Conservation (phyloP, 257 asterid genomes). For the Jacaranda mimosifolia region DNA sequence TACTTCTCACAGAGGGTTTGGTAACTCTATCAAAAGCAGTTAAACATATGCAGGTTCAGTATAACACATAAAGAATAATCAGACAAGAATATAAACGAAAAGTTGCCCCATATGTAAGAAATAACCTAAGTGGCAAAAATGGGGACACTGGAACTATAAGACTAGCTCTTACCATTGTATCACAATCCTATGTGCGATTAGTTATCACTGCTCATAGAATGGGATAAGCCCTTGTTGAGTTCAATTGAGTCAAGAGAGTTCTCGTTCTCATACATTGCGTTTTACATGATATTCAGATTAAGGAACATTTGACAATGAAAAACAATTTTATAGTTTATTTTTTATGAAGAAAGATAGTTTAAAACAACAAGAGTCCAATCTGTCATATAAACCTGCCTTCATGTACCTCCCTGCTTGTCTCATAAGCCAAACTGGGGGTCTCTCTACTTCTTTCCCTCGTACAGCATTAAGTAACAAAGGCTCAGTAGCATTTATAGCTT, state of each 20-base stretch:
- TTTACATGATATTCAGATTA: not conserved
- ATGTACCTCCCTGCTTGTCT: constrained; percentile 99
- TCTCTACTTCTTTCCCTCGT: constrained; percentile 88
- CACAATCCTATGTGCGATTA: not conserved
- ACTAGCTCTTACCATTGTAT: not conserved
- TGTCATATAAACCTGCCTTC: constrained; percentile 90
- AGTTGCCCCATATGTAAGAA: too few species aligned
- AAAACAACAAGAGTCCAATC: constrained; percentile 23
- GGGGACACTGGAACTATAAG: not conserved
- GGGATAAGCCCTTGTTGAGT: not conserved
- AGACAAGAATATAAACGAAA: constrained; percentile 10
- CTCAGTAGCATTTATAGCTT: constrained; percentile 70
- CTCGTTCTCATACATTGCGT: too few species aligned
- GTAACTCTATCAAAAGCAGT: constrained; percentile 75
- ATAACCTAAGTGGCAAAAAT: not conserved
- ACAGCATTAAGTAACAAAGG: constrained; percentile 90
- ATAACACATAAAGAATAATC: constrained; percentile 33
- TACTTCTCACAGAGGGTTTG: constrained; percentile 93
- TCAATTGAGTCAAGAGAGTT: not conserved
- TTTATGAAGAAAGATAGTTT: not conserved
- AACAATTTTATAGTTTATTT: not conserved
- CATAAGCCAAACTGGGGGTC: constrained; percentile 99
- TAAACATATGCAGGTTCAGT: constrained; percentile 29
- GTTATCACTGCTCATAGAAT: not conserved
- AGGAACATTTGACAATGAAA: not conserved